These are phyloP conservation scores for Phytophthora tubulina DNA, from an alignment of 352 stramenopile genomes.

Conservation along the genomic window DNA sequence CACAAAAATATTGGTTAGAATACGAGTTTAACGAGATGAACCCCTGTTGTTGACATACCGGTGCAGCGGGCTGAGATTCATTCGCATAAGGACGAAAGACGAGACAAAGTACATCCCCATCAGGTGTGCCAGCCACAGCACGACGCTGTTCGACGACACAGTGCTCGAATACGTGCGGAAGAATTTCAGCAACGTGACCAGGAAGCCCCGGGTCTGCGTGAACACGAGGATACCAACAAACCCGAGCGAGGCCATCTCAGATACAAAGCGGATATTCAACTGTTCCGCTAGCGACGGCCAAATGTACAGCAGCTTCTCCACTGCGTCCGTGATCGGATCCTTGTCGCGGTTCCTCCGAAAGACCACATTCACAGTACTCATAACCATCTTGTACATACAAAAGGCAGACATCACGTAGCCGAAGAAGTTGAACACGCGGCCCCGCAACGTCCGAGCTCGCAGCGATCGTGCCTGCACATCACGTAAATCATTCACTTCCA, in stretches of 20 bases:
- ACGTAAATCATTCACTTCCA: conserved; percentile 87
- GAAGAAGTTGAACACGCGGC: not conserved
- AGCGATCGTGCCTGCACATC: conserved; percentile 67
- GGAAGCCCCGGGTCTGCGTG: conserved; percentile 82
- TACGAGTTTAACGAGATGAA: not conserved
- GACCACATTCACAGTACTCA: conserved; percentile 86
- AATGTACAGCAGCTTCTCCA: conserved; percentile 87
- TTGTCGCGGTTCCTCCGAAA: conserved; percentile 85
- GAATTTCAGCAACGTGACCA: conserved; percentile 81
- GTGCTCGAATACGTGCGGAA: conserved; percentile 86
- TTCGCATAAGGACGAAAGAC: conserved; percentile 89
- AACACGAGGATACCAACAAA: conserved; percentile 89
- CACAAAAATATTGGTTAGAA: conserved; percentile 4
- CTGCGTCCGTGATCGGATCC: conserved; percentile 81
- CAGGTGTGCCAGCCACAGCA: conserved; percentile 83
- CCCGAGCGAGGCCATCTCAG: conserved; percentile 76
- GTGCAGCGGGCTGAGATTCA: conserved; percentile 82
- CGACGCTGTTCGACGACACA: conserved; percentile 87
- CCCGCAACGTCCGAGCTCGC: conserved; percentile 40
- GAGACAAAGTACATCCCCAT: conserved; percentile 93
- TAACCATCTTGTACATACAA: conserved; percentile 57
- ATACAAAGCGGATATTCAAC: conserved; percentile 85
- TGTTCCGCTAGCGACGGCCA: conserved; percentile 77
- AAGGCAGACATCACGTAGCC: not conserved
- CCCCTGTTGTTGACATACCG: conserved; percentile 41